These are phyloP conservation scores for Brettanomyces anomalus DNA, from an alignment of 805 yeast genomes.

Conservation along the genomic window DNA sequence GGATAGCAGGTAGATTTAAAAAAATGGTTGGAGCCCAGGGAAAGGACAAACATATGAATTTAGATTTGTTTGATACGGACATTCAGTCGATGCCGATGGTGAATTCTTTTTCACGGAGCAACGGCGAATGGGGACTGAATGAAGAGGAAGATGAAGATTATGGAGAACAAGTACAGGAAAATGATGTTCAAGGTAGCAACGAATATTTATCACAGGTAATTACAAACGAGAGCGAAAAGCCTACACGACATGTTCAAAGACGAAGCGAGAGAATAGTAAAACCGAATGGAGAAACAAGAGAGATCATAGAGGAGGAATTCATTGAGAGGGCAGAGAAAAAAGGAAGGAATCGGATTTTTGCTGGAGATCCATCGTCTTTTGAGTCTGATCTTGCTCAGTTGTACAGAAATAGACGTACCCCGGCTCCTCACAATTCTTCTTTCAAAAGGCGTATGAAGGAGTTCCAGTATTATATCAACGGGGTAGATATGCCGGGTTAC, in stretches of 20 bases:
- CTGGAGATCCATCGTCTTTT: too few species aligned
- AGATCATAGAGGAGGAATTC: constrained; percentile 1
- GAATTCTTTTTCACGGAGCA: constrained; percentile 13
- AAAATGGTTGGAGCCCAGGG: not conserved
- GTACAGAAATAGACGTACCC: not conserved
- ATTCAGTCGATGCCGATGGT: constrained; percentile 18
- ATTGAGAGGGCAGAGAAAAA: constrained; percentile 1
- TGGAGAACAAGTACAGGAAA: not conserved
- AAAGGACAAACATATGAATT: not conserved
- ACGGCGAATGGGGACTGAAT: constrained; percentile 14
- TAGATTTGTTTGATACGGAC: constrained; percentile 6
- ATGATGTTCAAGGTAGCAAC: not conserved
- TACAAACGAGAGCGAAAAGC: not conserved
- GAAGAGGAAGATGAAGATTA: constrained; percentile 1
- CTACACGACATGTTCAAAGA: not conserved
- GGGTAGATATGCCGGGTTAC: constrained; percentile 9
- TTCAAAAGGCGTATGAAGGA: constrained; percentile 7
- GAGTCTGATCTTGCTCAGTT: not conserved
- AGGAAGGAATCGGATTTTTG: not conserved
- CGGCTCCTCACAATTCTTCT: not conserved
- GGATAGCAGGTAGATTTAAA: not conserved
- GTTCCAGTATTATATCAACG: constrained; percentile 14
- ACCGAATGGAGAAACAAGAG: constrained; percentile 1
- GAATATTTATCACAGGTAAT: not conserved
- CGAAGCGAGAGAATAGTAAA: not conserved